phyloP scores from a whole-genome alignment of 106 monocot genomes.

The Dendrobium huoshanense region DNA sequence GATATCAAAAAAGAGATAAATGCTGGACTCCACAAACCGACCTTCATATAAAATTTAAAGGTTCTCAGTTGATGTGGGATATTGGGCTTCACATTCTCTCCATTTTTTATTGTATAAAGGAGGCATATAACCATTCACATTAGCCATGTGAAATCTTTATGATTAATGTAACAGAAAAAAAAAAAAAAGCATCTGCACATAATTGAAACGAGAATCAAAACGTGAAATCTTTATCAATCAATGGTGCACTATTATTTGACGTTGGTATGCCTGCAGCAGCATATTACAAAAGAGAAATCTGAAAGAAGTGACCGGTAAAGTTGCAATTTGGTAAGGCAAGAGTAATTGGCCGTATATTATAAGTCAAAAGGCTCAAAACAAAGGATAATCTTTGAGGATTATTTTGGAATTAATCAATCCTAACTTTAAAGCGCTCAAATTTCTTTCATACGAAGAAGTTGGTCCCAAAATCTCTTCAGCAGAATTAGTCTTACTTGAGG shows the following conservation, averaged over 20 bases:
- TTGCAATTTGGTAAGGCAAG: neutral
- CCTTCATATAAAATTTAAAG: too few species aligned
- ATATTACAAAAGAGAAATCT: neutral
- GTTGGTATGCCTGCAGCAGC: neutral
- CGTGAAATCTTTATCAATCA: neutral
- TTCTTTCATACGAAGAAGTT: too few species aligned
- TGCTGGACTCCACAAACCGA: too few species aligned
- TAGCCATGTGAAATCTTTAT: too few species aligned
- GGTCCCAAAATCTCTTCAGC: too few species aligned
- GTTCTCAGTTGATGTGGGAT: neutral
- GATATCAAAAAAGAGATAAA: too few species aligned
- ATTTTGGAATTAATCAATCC: neutral
- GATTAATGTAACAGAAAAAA: neutral
- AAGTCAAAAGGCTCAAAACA: neutral
- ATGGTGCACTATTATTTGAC: neutral
- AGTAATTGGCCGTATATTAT: neutral
- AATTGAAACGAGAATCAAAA: neutral
- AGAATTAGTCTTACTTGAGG: neutral
- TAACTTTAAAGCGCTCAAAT: neutral
- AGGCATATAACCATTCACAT: neutral
- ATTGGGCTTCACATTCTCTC: too few species aligned
- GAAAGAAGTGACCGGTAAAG: neutral
- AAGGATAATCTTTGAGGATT: neutral
- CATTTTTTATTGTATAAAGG: neutral
- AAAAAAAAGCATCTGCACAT: neutral